Evolutionary conservation across 1,284 basidiomycete species (phyloP), one percentile per base, ranked within the genome.

Genomic region (Pseudozyma hubeiensis): DNA sequence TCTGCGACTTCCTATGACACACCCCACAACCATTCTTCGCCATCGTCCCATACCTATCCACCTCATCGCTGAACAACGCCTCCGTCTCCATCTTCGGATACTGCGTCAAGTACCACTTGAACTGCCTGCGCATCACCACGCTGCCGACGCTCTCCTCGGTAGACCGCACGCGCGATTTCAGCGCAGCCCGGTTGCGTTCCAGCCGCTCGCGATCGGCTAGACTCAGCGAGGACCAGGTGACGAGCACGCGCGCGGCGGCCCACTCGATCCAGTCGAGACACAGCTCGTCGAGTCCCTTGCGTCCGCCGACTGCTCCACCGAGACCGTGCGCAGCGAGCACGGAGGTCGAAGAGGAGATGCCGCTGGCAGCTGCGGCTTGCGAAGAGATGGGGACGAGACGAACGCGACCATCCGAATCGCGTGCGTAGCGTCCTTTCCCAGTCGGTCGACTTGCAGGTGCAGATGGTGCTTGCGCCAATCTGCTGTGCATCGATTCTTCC

Each of bases 231-330:
- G 66, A 62, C 58, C 64, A 75, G 8, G 66, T 62, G 29, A 75
- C 35, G 14, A 75, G 47, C 17, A 65, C 59, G 0, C 72, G 66
- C 2, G 59, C 66, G 5, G 55, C 66, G 0, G 66, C 72, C 72
- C 72, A 75, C 47, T 75, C 72, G 17, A 75, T 19, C 72, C 72
- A 75, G 50, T 70, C 62, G 1, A 62, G 45, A 53, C 72, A 75
- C 45, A 70, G 47, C 44, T 75, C 72, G 31, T 70, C 63, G n/a
- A 69, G 33, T 7, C 47, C 49, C 33, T 66, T 62, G 14, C 64
- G 52, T 4, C 41, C 41, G 8, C 50, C 50, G 16, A 51, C 47
- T 30, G 45, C 35, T 6, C 39, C 55, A 6, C 54, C 43, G 1
- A 70, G 35, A 7, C 67, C 67, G 39, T 68, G 51, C 10, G 51